Conservation (phyloP, 306 rosid species). For the Dalbergia cochinchinensis region DNA sequence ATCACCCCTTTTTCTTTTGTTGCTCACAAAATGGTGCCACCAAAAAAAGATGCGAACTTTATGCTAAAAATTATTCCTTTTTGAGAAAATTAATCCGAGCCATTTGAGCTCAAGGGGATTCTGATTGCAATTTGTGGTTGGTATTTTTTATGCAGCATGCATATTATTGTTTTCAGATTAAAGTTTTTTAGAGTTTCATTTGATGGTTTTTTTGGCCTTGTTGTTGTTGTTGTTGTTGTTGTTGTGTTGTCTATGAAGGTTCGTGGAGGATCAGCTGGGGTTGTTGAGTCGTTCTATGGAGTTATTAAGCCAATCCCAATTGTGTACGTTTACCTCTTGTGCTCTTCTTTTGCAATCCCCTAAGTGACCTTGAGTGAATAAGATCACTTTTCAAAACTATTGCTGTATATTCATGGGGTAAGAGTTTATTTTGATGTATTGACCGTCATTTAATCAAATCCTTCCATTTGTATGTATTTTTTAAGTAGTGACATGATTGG, state of each 20-base stretch:
- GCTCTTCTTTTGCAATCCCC: neutral
- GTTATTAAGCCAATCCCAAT: slow-evolving; percentile 80
- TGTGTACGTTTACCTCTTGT: slow-evolving; percentile 61
- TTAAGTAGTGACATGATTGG: no score
- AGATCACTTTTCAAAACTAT: neutral
- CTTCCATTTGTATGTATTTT: no score
- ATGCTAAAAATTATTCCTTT: neutral
- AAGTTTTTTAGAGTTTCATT: neutral
- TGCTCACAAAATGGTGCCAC: slow-evolving; percentile 11
- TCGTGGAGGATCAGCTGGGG: slow-evolving; percentile 94
- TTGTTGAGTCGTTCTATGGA: slow-evolving; percentile 81
- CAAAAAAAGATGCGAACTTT: neutral
- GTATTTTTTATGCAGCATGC: neutral
- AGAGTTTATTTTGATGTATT: no score
- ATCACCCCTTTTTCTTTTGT: slow-evolving; percentile 17
- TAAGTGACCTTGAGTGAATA: neutral
- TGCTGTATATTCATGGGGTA: slow-evolving; percentile 10
- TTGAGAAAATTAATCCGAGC: neutral
- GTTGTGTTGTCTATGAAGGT: slow-evolving; percentile 57
- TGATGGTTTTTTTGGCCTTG: slow-evolving; percentile 10
- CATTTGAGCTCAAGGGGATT: slow-evolving; percentile 20
- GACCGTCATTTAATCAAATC: no score
- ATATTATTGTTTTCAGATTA: slow-evolving; percentile 3
- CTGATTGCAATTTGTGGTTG: neutral
- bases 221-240: slow-evolving; percentile 18